Conservation (phyloP, 2,329 filamentous ascomycete species). For the Zelopaecilomyces penicillatus region DNA sequence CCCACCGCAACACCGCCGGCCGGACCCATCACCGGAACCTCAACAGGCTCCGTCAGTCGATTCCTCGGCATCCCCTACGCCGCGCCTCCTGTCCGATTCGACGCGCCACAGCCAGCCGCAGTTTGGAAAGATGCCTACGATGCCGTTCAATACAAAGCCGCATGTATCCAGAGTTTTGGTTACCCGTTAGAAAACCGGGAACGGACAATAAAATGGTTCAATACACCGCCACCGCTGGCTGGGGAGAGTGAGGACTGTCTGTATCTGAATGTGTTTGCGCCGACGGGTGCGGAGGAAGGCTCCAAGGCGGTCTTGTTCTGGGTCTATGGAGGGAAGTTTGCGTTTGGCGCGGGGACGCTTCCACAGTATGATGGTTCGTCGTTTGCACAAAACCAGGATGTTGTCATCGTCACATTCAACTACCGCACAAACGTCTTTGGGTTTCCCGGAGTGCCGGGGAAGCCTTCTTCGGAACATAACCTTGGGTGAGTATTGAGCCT, state of each 20-base stretch:
- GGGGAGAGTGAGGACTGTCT: constrained; percentile 26
- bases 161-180: constrained; percentile 19
- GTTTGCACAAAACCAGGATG: constrained; percentile 19
- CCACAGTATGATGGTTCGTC: constrained; percentile 28
- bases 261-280: constrained; percentile 24
- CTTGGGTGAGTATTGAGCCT: constrained; percentile 17
- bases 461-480: constrained; percentile 12
- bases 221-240: constrained; percentile 14
- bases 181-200: constrained; percentile 12
- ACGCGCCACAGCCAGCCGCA: constrained; percentile 11
- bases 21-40: constrained; percentile 6
- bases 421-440: constrained; percentile 36
- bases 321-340: constrained; percentile 34
- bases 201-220: constrained; percentile 12
- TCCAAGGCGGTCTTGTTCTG: constrained; percentile 36
- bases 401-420: constrained; percentile 39
- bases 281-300: constrained; percentile 10
- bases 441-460: constrained; percentile 21
- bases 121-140: constrained; percentile 15
- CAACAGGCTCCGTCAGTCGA: constrained; percentile 14
- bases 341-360: constrained; percentile 25
- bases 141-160: constrained; percentile 15
- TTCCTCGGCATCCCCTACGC: constrained; percentile 25
- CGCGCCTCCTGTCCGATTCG: constrained; percentile 15
- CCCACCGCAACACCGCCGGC: constrained; percentile 2